Conservation (phyloP, 768 basidiomycete species). For the Pleurotus sapidus region DNA sequence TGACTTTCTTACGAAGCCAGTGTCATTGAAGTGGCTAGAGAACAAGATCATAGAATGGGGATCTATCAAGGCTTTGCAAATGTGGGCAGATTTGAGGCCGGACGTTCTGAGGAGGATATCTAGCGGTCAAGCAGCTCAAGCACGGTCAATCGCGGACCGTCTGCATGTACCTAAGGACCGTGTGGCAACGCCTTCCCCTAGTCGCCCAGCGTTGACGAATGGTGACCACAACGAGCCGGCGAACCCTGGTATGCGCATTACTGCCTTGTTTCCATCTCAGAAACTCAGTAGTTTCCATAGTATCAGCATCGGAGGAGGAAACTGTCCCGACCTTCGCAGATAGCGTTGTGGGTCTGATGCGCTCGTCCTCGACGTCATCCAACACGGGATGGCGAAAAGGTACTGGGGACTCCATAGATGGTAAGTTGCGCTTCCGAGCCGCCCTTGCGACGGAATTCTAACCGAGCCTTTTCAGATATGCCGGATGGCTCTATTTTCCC, state of each 20-base stretch:
- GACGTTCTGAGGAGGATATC: constrained; percentile 40
- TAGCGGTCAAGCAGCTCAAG: constrained; percentile 37
- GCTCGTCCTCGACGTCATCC: background rate
- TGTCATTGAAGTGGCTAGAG: constrained; percentile 92
- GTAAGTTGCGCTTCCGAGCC: background rate
- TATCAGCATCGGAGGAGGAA: background rate
- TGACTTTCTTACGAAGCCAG: constrained; percentile 97
- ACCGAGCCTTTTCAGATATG: background rate
- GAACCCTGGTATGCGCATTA: background rate
- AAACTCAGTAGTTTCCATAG: background rate
- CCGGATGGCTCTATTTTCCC: background rate
- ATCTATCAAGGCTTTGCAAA: constrained; percentile 90
- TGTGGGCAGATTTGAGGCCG: constrained; percentile 84
- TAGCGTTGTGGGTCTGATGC: constrained; percentile 1
- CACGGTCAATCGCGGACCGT: constrained; percentile 42
- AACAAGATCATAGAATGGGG: constrained; percentile 99
- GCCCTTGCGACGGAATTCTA: background rate
- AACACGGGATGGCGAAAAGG: background rate
- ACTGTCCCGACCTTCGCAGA: constrained; percentile 1
- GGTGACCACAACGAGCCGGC: background rate
- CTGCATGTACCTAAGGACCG: constrained; percentile 40
- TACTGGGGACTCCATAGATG: background rate
- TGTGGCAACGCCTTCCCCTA: constrained; percentile 24
- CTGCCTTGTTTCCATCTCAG: background rate
- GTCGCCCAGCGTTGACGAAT: constrained; percentile 10